Conservation (phyloP, 2,329 filamentous ascomycete genomes). For the Hortaea sp. region DNA sequence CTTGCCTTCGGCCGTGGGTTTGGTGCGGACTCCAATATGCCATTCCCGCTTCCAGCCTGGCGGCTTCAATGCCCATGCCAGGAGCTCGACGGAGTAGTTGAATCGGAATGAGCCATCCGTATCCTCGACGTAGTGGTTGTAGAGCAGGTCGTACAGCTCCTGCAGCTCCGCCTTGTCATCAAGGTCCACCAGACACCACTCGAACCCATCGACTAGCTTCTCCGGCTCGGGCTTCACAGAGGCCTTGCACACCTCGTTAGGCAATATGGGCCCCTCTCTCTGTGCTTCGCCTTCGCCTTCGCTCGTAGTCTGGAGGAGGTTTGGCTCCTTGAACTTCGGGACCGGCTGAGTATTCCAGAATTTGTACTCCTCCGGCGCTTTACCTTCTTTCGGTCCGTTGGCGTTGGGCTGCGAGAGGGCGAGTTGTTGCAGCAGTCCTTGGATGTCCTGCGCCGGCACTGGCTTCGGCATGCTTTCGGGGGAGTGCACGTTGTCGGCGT, state of each 20-base stretch:
- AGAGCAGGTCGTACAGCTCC: constrained; percentile 85
- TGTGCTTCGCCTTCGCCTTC: constrained; percentile 42
- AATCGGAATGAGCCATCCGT: constrained; percentile 96
- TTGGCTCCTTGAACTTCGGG: constrained; percentile 57
- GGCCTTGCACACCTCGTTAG: constrained; percentile 62
- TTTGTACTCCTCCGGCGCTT: constrained; percentile 54
- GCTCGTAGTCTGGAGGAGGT: constrained; percentile 24
- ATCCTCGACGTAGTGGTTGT: constrained; percentile 94
- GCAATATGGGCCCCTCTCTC: constrained; percentile 74
- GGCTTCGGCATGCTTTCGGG: constrained; percentile 9
- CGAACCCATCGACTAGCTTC: constrained; percentile 70
- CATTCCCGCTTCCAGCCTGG: constrained; percentile 90
- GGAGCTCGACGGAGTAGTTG: constrained; percentile 81
- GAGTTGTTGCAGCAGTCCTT: constrained; percentile 20
- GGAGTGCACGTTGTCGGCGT: constrained; percentile 5
- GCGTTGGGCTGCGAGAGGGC: constrained; percentile 11
- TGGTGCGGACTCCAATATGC: constrained; percentile 85
- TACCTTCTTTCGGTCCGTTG: constrained; percentile 17
- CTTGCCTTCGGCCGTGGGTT: constrained; percentile 37
- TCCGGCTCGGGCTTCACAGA: constrained; percentile 47
- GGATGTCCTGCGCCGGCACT: constrained; percentile 17
- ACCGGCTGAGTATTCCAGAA: constrained; percentile 99
- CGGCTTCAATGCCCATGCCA: constrained; percentile 90
- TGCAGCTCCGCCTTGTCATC: constrained; percentile 65
- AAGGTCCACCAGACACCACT: constrained; percentile 89